phyloP scores from a whole-genome alignment of 345 rosid species.

The Pelargonium nanum region DNA sequence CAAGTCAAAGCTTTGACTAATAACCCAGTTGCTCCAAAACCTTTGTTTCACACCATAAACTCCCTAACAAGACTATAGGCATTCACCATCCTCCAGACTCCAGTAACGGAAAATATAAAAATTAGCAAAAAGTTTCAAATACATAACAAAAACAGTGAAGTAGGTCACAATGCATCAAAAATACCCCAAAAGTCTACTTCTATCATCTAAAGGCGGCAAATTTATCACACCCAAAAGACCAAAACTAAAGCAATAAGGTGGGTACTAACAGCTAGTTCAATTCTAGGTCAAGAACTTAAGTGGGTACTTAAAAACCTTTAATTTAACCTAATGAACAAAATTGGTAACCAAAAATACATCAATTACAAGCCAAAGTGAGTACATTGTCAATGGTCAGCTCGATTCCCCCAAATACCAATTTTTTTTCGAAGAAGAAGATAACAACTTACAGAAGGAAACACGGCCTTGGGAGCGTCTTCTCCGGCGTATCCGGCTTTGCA shows the following conservation, averaged over 20 bases:
- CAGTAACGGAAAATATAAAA: not conserved
- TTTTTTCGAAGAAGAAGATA: not conserved
- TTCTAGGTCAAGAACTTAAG: not conserved
- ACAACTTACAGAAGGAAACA: constrained; percentile 78
- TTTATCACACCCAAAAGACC: not conserved
- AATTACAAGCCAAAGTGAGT: not conserved
- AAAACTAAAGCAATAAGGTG: no score
- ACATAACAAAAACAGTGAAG: not conserved
- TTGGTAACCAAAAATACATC: not conserved
- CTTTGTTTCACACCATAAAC: not conserved
- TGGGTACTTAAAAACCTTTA: not conserved
- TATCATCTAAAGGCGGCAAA: not conserved
- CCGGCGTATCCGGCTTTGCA: constrained; percentile 99
- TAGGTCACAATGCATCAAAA: no score
- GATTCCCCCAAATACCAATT: not conserved
- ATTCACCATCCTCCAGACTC: not conserved
- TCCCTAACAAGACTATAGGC: not conserved
- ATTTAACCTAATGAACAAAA: not conserved
- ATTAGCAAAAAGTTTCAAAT: not conserved
- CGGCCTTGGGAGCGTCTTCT: constrained; percentile 99
- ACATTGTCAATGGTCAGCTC: not conserved
- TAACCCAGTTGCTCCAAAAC: not conserved
- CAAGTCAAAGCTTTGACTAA: not conserved
- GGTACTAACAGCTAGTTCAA: not conserved
- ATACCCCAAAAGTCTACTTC: no score